phyloP scores from a whole-genome alignment of 2,329 filamentous ascomycete species.

The Pseudocercospora crystallina region DNA sequence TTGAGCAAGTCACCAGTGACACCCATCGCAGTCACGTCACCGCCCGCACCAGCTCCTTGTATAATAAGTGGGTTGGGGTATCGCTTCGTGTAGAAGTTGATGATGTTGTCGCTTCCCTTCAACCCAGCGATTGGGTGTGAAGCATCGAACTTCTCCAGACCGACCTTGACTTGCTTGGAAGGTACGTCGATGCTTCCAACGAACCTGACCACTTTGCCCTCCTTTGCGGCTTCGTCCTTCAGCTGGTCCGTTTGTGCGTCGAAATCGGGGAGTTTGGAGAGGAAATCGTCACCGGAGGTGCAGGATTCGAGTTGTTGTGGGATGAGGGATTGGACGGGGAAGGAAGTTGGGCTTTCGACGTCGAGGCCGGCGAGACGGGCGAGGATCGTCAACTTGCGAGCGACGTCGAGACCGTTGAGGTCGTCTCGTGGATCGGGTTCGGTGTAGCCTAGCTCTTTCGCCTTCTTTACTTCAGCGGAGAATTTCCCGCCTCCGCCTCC shows the following conservation, averaged over 20 bases:
- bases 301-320: conserved; percentile 79
- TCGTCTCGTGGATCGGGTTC: conserved; percentile 86
- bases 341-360: conserved; percentile 79
- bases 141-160: conserved; percentile 77
- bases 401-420: conserved; percentile 84
- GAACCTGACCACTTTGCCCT: conserved; percentile 90
- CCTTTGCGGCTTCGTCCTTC: conserved; percentile 79
- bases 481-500: conserved; percentile 75
- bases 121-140: conserved; percentile 89
- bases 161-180: conserved; percentile 83
- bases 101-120: conserved; percentile 98
- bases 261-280: conserved; percentile 75
- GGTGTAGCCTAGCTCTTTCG: conserved; percentile 89
- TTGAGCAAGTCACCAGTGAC: conserved; percentile 93
- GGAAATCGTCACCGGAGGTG: conserved; percentile 78
- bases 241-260: conserved; percentile 87
- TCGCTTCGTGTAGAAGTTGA: conserved; percentile 95
- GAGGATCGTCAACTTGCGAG: conserved; percentile 93
- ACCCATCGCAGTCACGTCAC: conserved; percentile 96
- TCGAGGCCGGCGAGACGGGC: conserved; percentile 80
- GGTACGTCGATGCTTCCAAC: conserved; percentile 88
- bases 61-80: conserved; percentile 95
- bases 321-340: conserved; percentile 92
- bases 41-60: conserved; percentile 87
- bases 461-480: conserved; percentile 87